Evolutionary conservation across 495 filamentous ascomycete species (phyloP).

Genomic region (Penicillium turbatum): DNA sequence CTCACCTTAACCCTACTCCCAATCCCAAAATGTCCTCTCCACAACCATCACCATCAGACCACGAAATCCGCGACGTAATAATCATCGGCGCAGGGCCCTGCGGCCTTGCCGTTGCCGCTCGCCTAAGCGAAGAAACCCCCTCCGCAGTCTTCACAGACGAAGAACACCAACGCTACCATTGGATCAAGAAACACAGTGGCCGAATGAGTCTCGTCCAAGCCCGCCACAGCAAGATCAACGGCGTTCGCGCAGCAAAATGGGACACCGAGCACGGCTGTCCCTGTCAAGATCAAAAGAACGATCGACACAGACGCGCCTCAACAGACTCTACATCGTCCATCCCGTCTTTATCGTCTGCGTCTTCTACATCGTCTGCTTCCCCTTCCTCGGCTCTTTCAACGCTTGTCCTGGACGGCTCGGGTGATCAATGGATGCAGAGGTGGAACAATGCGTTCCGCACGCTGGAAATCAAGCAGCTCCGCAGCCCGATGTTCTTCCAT

Average conservation of each 20-base stretch:
- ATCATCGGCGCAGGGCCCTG: slow-evolving; percentile 63
- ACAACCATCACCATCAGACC: not conserved
- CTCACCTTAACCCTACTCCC: not conserved
- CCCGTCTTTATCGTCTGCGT: slow-evolving; percentile 17
- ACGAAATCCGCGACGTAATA: slow-evolving; percentile 50
- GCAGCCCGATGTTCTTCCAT: slow-evolving; percentile 67
- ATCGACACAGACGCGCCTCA: slow-evolving; percentile 22
- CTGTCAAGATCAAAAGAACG: slow-evolving; percentile 17
- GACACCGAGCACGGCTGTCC: slow-evolving; percentile 15
- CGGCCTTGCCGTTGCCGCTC: slow-evolving; percentile 56
- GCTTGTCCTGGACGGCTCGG: slow-evolving; percentile 51
- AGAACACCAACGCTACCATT: slow-evolving; percentile 61
- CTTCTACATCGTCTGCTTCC: slow-evolving; percentile 29
- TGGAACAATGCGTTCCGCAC: slow-evolving; percentile 55
- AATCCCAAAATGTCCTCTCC: not conserved
- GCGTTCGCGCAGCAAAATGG: slow-evolving; percentile 32
- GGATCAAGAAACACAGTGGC: slow-evolving; percentile 53
- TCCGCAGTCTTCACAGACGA: slow-evolving; percentile 63
- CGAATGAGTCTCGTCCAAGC: slow-evolving; percentile 42
- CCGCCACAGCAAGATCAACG: slow-evolving; percentile 24
- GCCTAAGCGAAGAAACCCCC: slow-evolving; percentile 56
- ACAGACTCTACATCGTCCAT: slow-evolving; percentile 27
- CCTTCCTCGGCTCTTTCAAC: slow-evolving; percentile 25
- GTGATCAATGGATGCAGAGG: slow-evolving; percentile 50
- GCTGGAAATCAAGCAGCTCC: slow-evolving; percentile 55